phyloP scores from a whole-genome alignment of 176 grass and related monocot species.

The Eleusine coracana region DNA sequence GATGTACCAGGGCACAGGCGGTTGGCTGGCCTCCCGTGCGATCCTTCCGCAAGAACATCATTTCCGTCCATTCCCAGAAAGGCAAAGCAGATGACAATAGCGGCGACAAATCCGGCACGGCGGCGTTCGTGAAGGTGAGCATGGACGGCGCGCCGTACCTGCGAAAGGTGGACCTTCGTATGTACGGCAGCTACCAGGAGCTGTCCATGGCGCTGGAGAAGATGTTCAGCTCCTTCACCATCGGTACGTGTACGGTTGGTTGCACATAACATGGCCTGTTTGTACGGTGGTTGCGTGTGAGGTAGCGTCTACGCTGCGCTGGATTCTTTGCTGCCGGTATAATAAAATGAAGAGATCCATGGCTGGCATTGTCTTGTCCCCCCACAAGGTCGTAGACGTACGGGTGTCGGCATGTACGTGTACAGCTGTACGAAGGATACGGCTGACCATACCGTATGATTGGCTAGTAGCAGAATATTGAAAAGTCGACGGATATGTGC shows the following conservation, averaged over 20 bases:
- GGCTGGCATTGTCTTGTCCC: neutral
- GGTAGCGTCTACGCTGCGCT: neutral
- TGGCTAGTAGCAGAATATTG: neutral
- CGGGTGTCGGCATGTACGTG: neutral
- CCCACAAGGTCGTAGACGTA: neutral
- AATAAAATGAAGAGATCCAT: neutral
- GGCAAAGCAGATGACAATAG: conserved; percentile 13
- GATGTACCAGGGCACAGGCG: conserved; percentile 57
- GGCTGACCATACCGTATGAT: conserved; percentile 6
- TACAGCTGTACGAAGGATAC: conserved; percentile 23
- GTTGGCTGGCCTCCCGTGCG: conserved; percentile 89
- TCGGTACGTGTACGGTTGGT: conserved; percentile 48
- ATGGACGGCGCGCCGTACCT: conserved; percentile 92
- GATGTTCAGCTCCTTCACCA: conserved; percentile 95
- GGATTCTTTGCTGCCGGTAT: neutral
- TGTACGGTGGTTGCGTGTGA: conserved; percentile 6
- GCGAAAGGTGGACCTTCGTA: conserved; percentile 85
- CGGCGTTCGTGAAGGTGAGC: conserved; percentile 79
- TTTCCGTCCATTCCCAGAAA: conserved; percentile 47
- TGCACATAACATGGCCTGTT: neutral
- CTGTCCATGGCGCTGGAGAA: conserved; percentile 84
- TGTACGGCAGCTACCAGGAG: conserved; percentile 82
- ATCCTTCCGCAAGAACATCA: conserved; percentile 79
- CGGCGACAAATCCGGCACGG: neutral
- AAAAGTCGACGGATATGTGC: neutral